Evolutionary conservation across 176 grass and related monocot genomes (phyloP), one percentile per base, ranked within the genome.

Genomic region (Oryza glumipatula): DNA sequence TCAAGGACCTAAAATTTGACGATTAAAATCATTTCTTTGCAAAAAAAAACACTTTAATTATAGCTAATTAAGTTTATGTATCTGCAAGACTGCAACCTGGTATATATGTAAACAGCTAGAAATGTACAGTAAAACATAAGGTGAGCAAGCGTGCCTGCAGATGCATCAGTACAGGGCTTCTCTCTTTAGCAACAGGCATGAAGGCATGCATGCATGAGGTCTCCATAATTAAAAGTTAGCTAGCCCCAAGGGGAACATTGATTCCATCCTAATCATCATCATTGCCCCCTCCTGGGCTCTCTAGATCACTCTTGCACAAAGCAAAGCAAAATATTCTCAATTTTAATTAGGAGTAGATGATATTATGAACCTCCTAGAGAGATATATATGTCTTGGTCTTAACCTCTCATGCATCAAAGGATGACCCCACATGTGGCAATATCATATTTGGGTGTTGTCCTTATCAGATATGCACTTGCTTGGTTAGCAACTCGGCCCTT

Each of bases 391-490:
- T 22, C 81, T 24, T 79, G 56, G 35, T 88, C 76, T 80, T 74
- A 80, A 65, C 33, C 28, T 76, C 21, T 81, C 19, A 69, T 47
- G 39, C 19, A 69, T 36, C 67, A 24, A 24, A 74, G 16, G 43
- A 71, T 45, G 16, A 32, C 1, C 21, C 21, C 54, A 52, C 22
- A 32, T 82, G 73, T 77, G 80, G n/a, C 22, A 72, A 65, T 67
- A 49, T 65, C 30, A 38, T 65, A 52, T 56, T 65, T 65, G 26
- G 17, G 66, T 72, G 44, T 30, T 48, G 73, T 81, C 77, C 30
- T 89, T 65, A 75, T 70, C 38, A 70, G 65, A 85, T 64, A 80
- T 83, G 54, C 68, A 73, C 45, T 79, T 78, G 58, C 23, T 44
- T 28, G 68, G n/a, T 68, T 67, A 58, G 26, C 68, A 56, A 60